phyloP scores from a whole-genome alignment of 306 rosid species.

The Rosa chinensis region DNA sequence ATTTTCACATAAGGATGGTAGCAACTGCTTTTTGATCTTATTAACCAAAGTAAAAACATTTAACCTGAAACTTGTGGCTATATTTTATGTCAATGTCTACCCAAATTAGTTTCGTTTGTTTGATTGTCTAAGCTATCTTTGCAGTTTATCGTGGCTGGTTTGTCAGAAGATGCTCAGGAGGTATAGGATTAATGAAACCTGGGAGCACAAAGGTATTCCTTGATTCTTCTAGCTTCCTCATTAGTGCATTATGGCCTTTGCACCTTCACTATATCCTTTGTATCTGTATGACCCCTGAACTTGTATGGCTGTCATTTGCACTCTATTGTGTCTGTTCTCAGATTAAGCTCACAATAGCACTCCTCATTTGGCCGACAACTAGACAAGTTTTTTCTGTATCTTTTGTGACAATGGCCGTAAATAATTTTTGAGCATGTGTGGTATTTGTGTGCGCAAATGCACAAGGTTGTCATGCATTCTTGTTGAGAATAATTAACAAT shows the following conservation, averaged over 20 bases:
- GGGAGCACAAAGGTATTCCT: constrained; percentile 58
- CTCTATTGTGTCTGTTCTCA: neutral
- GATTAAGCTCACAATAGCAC: neutral
- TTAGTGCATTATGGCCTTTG: constrained; percentile 18
- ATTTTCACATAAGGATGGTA: neutral
- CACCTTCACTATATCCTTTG: neutral
- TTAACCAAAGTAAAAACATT: neutral
- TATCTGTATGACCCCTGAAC: neutral
- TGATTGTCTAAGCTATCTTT: constrained; percentile 23
- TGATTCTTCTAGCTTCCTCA: constrained; percentile 1
- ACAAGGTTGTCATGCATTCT: neutral
- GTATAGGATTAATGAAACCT: constrained; percentile 59
- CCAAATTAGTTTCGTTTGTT: neutral
- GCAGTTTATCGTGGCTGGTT: constrained; percentile 93
- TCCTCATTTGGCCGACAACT: neutral
- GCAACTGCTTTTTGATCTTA: neutral
- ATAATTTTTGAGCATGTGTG: neutral
- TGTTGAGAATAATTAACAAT: constrained; percentile 9
- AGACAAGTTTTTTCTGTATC: neutral
- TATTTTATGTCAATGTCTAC: neutral
- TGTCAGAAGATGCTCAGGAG: constrained; percentile 87
- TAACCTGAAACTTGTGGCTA: neutral
- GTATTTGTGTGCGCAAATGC: neutral
- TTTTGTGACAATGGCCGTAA: neutral
- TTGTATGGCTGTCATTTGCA: neutral